Conservation (phyloP, 441 rosid species). For the Croton laevigatus region DNA sequence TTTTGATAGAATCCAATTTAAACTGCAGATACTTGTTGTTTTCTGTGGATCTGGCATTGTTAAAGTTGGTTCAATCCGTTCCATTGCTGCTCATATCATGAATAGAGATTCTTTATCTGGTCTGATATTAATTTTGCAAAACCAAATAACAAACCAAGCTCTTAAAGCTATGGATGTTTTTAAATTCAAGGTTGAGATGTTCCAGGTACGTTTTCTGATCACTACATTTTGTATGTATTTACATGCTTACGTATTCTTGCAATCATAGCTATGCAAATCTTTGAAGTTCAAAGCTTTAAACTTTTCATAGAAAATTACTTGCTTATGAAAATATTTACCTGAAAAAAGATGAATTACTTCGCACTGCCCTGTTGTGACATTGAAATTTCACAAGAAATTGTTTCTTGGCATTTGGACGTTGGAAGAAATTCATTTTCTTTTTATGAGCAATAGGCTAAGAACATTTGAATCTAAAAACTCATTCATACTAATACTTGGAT, state of each 20-base stretch:
- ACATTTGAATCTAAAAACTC: background rate
- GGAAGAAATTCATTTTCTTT: background rate
- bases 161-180: constrained; percentile 67
- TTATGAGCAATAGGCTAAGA: background rate
- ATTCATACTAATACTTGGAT: background rate
- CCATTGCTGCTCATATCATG: constrained; percentile 51
- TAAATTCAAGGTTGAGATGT: constrained; percentile 74
- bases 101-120: constrained; percentile 59
- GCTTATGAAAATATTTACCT: background rate
- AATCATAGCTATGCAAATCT: no score
- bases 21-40: constrained; percentile 59
- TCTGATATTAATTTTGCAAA: constrained; percentile 69
- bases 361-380: background rate
- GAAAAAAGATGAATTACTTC: background rate
- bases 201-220: constrained; percentile 49
- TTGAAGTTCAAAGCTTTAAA: background rate
- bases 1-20: constrained; percentile 6
- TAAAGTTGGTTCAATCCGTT: constrained; percentile 62
- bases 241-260: background rate
- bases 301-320: background rate
- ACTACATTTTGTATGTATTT: background rate
- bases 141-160: constrained; percentile 71
- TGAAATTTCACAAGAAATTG: background rate
- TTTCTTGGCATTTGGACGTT: background rate
- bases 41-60: constrained; percentile 63